Evolutionary conservation across 345 rosid species (phyloP), one percentile per base, ranked within the genome.

Genomic region (Durio zibethinus): DNA sequence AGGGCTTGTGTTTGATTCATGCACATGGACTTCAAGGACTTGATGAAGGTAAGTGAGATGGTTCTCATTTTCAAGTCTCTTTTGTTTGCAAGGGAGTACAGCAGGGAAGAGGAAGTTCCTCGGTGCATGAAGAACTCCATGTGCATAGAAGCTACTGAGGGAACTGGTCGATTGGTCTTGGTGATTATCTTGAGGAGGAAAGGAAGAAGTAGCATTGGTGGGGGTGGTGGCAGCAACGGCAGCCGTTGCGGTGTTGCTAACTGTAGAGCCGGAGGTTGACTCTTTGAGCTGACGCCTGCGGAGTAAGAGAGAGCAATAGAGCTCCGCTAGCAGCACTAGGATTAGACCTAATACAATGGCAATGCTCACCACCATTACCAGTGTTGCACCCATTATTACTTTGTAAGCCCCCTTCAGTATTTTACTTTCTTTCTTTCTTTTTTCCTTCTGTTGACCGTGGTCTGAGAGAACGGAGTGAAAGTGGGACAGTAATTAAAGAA

Each of bases 321-420:
- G 96, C 87, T 93, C 94, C 43, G 92, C 96, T 38, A 95, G 86
- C 0, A 96, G 86, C 27, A 96, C 90, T 23, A 96, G 77, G 71
- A 96, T 88, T 27, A 96, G 86, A 78, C 84, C 85, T 73, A 91
- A 79, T 1, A 96, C 97, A 76, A 93, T 85, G 81, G 91, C 94
- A 15, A 96, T 84, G 79, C 88, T 89, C 15, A 86, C 89, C 40
- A 90, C 94, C 97, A 96, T 92, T 0, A 88, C 88, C 76, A 92
- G 84, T 3, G 97, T 93, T 21, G 98, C 98, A 53, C 91, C 97
- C 90, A 93, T 86, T 42, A 92, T 90, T 54, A 96, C 92, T 84
- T 92, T 89, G 16, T 97, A 88, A 7, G 97, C 82, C 75, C 88
- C 89, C 83, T 88, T 88, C 99, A 95, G 93, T 72, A 16, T 52